A percentile compares a stretch with the other conserved stretches of the same genome.
These are phyloP conservation scores for Gilbertella persicaria DNA, from an alignment of 371 early-diverging fungal genomes.

Conservation along the genomic window DNA sequence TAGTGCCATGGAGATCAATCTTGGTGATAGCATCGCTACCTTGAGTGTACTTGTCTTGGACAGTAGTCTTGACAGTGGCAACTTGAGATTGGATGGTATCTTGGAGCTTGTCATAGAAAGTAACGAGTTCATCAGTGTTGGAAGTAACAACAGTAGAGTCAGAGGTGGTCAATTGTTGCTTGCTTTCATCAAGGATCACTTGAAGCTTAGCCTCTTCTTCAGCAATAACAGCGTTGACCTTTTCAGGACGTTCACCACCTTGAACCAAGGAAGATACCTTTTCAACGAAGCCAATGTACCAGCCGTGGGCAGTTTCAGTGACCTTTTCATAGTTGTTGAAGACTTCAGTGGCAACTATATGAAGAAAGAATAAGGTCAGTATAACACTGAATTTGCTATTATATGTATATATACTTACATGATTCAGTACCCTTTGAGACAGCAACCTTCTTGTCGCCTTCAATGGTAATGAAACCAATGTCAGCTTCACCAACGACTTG, in stretches of 20 bases:
- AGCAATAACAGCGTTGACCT: background rate
- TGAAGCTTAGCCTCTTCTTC: background rate
- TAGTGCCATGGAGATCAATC: background rate
- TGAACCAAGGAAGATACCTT: background rate
- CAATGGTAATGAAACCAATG: conserved; percentile 21
- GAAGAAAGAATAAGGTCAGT: background rate
- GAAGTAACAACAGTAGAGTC: background rate
- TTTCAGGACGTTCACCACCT: conserved; percentile 2
- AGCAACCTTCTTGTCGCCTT: conserved; percentile 56
- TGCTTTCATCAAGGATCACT: background rate
- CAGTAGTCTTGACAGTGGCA: conserved; percentile 2
- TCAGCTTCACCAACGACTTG: background rate
- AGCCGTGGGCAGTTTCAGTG: background rate
- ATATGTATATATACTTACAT: background rate
- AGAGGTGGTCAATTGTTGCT: background rate
- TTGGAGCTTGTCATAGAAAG: conserved; percentile 1
- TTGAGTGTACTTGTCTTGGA: background rate
- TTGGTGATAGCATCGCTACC: background rate
- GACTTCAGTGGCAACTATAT: conserved; percentile 1
- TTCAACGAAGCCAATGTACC: background rate
- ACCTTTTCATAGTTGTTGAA: background rate
- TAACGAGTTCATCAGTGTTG: background rate
- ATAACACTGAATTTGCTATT: background rate
- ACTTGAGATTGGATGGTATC: conserved; percentile 5
- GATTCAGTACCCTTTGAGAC: conserved; percentile 35